These are phyloP conservation scores for Euptelea pleiosperma DNA, from an alignment of 164 flowering plant genomes.

Conservation along the genomic window DNA sequence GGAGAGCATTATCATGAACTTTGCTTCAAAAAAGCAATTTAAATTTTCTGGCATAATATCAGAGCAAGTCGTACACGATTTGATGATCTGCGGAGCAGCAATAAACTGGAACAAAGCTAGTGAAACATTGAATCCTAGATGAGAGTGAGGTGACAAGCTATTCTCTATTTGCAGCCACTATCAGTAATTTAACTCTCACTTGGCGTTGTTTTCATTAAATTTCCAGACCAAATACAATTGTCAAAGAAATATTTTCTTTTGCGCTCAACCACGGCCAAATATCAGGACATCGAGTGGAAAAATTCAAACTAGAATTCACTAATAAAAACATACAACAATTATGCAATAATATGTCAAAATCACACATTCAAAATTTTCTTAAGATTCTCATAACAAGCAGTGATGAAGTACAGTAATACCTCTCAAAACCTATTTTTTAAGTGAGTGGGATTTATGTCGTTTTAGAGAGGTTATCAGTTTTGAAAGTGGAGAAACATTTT, in stretches of 20 bases:
- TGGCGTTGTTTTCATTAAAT: background rate
- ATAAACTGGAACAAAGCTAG: background rate
- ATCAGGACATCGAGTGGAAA: background rate
- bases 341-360: too few species aligned
- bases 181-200: background rate
- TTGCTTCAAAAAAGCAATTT: too few species aligned
- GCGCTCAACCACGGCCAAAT: background rate
- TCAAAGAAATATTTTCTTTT: background rate
- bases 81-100: background rate
- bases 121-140: background rate
- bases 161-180: background rate
- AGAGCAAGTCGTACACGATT: too few species aligned
- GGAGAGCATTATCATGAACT: too few species aligned
- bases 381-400: background rate
- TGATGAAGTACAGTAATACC: too few species aligned
- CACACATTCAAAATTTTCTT: background rate
- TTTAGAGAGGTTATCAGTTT: too few species aligned
- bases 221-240: background rate
- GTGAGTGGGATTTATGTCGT: too few species aligned
- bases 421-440: too few species aligned
- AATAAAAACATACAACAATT: background rate
- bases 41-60: too few species aligned
- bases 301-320: background rate
- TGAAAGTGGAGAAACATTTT: too few species aligned
- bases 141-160: too few species aligned